Evolutionary conservation across 352 stramenopile genomes (phyloP), one percentile per base, ranked within the genome.

Genomic region (Phytopythium boreale): DNA sequence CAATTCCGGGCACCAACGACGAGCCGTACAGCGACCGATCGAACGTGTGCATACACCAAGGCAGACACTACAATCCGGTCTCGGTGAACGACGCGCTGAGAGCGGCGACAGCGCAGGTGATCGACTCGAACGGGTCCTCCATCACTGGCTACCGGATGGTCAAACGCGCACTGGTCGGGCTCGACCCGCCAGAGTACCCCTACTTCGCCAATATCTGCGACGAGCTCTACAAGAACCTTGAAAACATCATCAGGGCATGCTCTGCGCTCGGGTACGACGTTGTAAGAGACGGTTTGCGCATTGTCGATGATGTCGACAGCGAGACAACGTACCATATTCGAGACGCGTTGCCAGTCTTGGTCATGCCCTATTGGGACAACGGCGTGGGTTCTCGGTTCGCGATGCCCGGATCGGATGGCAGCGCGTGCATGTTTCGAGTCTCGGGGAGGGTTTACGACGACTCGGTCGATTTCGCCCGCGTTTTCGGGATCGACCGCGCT

Each of bases 311-410:
- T 41, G 27, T 58, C 12, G 17, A 47, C 11, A 52, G 47, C 29
- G 8, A 27, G 29, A 37, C 14, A 4, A 51, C 34, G 5, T 37
- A 50, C 22, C 37, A 57, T 24, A 22, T 64, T 11, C n/a, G n/a
- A 4, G 36, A 64, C 22, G 17, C 59, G 12, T 24, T 66, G 29
- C 61, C 61, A 2, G 61, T 66, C 51, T 46, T 84, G 4, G 71
- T 76, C 19, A 58, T 85, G 47, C 76, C 79, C 7, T 81, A 63
- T 57, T 74, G 56, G 61, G 79, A 86, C 31, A 81, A 84, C 47
- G 53, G 51, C 0, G 14, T 60, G 0, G 50, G 58, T 11, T 36
- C 41, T 15, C 70, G 70, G 17, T 79, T 72, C n/a, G 69, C 43
- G 2, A 43, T 86, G 2, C 75, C 76, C 2, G 71, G 69, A 6